Evolutionary conservation across 2,329 filamentous ascomycete genomes (phyloP).

Genomic region (Monascus ruber): DNA sequence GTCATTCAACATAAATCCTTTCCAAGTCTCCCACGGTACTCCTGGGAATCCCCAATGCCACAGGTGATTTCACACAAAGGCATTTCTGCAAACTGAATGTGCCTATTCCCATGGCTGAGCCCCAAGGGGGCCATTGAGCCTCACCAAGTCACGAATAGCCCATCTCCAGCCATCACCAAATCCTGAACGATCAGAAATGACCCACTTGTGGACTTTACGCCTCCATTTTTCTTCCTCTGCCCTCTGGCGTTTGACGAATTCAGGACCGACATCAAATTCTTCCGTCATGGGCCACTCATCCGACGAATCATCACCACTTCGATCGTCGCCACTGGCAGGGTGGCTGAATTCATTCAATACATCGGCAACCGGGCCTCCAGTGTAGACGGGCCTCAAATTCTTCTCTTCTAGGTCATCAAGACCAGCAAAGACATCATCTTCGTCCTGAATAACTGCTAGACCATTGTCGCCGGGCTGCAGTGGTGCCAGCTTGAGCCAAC

Average conservation of each 20-base stretch:
- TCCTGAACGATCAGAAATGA: constrained; percentile 43
- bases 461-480: constrained; percentile 24
- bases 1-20: too few relatives aligned
- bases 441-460: constrained; percentile 55
- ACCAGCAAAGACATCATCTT: constrained; percentile 88
- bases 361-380: constrained; percentile 12
- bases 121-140: constrained; percentile 12
- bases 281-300: constrained; percentile 84
- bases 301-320: constrained; percentile 33
- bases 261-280: constrained; percentile 93
- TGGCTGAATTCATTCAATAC: constrained; percentile 16
- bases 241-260: constrained; percentile 78
- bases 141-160: constrained; percentile 48
- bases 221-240: constrained; percentile 90
- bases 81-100: too few relatives aligned
- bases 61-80: too few relatives aligned
- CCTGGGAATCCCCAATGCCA: too few relatives aligned
- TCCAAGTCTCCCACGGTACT: too few relatives aligned
- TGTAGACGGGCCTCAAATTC: constrained; percentile 7
- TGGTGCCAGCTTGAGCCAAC: constrained; percentile 73
- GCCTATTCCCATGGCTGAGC: constrained; percentile 1
- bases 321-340: constrained; percentile 24
- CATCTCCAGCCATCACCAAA: constrained; percentile 58
- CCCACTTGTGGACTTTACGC: constrained; percentile 78
- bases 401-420: constrained; percentile 83